Percentiles rank a stretch among this genome's conserved stretches.
Conservation (phyloP, 768 basidiomycete species). For the Galerina sulciceps region DNA sequence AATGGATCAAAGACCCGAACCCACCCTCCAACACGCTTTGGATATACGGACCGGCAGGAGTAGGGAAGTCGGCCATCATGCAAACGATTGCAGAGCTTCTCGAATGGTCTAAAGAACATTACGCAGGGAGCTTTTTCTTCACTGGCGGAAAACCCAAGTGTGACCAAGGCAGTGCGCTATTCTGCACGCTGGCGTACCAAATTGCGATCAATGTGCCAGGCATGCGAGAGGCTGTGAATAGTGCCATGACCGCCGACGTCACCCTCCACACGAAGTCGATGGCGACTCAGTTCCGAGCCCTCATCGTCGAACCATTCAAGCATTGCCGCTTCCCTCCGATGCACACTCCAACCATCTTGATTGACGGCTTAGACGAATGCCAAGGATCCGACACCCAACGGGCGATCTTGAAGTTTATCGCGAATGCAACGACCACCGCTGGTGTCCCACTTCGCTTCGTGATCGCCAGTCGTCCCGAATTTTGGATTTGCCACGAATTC, state of each 20-base stretch:
- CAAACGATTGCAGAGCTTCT: slow-evolving; percentile 16
- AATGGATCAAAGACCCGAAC: slow-evolving; percentile 13
- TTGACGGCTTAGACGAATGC: slow-evolving; percentile 33
- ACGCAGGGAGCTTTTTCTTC: slow-evolving; percentile 17
- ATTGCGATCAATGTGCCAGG: slow-evolving; percentile 15
- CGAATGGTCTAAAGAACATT: not conserved
- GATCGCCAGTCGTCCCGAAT: slow-evolving; percentile 17
- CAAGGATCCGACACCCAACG: slow-evolving; percentile 10
- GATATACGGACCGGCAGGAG: slow-evolving; percentile 23
- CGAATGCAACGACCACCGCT: not conserved
- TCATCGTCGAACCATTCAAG: slow-evolving; percentile 16
- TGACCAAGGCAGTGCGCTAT: slow-evolving; percentile 3
- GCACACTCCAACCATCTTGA: slow-evolving; percentile 10
- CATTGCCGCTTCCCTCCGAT: not conserved
- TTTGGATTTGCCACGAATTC: slow-evolving; percentile 12
- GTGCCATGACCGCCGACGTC: slow-evolving; percentile 10
- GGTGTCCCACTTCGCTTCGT: slow-evolving; percentile 14
- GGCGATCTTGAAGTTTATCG: slow-evolving; percentile 16
- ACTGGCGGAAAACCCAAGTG: slow-evolving; percentile 6
- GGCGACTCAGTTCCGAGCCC: slow-evolving; percentile 5
- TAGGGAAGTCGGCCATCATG: slow-evolving; percentile 24
- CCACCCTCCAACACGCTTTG: slow-evolving; percentile 14
- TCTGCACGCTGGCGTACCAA: slow-evolving; percentile 25
- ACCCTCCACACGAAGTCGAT: slow-evolving; percentile 13
- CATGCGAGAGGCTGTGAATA: slow-evolving; percentile 1